Base-by-base conservation (phyloP, 345 rosid species). In the Aethionema arabicum region DNA sequence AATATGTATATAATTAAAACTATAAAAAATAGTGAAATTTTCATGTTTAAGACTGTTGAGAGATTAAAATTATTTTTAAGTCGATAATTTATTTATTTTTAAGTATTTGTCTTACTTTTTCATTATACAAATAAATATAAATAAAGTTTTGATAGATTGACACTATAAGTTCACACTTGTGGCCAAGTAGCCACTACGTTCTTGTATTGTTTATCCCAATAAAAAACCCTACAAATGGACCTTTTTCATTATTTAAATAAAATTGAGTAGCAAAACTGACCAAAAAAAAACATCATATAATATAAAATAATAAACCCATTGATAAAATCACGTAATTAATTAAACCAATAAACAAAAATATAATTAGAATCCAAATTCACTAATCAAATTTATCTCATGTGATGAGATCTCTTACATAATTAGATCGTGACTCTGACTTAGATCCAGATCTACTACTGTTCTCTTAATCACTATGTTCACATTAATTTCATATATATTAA, bases 391-490 rank as follows among this genome's bases (percentile, higher is more conserved):
- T 47, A 45, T 42, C 63, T 39, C 46, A 44, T 52, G 60, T 29
- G 73, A 54, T 68, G 67, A 52, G 67, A 60, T 68, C 55, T 52
- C 48, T 59, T 54, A 60, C 42, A 54, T 59, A 52, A 60, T 59
- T 29, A 16, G 37, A 52, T 42, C 54, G 37, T 42, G 54, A 47
- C 27, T 21, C 27, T 21, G 27, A 21, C 27, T 52, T 60, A 68
- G 72, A 59, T 59, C 52, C 44, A 35, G 65, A 68, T 60, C 72
- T 52, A 50, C 45, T 59, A 50, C 32, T 45, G 21, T 14, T 30
- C 11, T 41, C 63, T 45, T 55, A 41, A 41, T 4, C 41, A 6
- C 33, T 41, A 30, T 14, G 33, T 44, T 36, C 52, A 53, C 69
- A 54, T 65, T 52, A 31, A 21, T 41, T n/a, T 33, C 36, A 2